A percentile compares a stretch with the other conserved stretches of the same genome.
These are phyloP conservation scores for Lasiodiplodia citricola DNA, from an alignment of 2,329 filamentous ascomycete species.

Conservation along the genomic window DNA sequence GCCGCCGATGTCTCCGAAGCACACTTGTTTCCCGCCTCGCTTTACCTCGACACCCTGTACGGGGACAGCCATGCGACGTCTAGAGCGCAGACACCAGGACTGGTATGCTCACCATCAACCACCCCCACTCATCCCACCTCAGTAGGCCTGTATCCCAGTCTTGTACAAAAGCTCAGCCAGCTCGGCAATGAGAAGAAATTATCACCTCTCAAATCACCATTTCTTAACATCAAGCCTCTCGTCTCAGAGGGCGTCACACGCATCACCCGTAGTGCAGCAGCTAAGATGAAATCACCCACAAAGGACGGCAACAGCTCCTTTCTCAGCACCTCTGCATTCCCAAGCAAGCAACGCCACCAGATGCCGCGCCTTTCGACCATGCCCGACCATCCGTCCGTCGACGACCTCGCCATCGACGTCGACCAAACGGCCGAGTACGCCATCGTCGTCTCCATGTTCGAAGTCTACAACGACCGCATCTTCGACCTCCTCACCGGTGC, in stretches of 20 bases:
- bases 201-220: constrained; percentile 11
- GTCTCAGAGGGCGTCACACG: constrained; percentile 34
- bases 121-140: constrained; percentile 7
- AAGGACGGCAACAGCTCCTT: constrained; percentile 62
- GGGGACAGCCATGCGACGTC: constrained; percentile 62
- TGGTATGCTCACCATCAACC: constrained; percentile 21
- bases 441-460: constrained; percentile 95
- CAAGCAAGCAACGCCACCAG: constrained; percentile 59
- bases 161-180: constrained; percentile 14
- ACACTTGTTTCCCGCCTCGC: constrained; percentile 72
- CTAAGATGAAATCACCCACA: constrained; percentile 36
- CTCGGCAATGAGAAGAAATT: not conserved
- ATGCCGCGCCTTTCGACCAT: constrained; percentile 73
- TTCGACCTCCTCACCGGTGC: constrained; percentile 83
- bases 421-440: constrained; percentile 79
- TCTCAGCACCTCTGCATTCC: constrained; percentile 52
- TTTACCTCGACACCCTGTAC: constrained; percentile 81
- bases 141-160: constrained; percentile 11
- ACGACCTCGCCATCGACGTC: constrained; percentile 60
- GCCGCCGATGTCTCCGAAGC: constrained; percentile 83
- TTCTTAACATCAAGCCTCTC: constrained; percentile 39
- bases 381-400: constrained; percentile 76
- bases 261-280: constrained; percentile 35
- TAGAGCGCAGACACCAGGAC: constrained; percentile 11
- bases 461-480: constrained; percentile 98